phyloP scores from a whole-genome alignment of 2,329 filamentous ascomycete genomes.

The Cucurbitaria berberidis region DNA sequence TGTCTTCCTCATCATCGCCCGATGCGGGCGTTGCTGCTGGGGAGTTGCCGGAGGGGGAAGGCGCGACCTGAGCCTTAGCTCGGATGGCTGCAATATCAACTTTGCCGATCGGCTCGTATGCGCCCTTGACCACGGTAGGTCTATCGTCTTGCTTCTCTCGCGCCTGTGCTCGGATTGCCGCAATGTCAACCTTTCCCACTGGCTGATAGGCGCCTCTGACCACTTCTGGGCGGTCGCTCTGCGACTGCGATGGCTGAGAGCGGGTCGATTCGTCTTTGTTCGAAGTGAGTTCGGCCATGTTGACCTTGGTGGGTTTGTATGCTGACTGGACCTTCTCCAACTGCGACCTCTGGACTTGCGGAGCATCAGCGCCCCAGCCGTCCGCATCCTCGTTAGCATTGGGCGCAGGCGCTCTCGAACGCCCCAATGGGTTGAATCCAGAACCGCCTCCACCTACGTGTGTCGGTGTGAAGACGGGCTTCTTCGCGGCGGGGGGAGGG shows the following conservation, averaged over 20 bases:
- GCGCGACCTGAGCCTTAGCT: slow-evolving; percentile 70
- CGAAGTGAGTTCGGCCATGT: slow-evolving; percentile 82
- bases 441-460: slow-evolving; percentile 60
- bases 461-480: slow-evolving; percentile 90
- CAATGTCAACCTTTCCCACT: slow-evolving; percentile 96
- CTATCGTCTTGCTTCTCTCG: slow-evolving; percentile 72
- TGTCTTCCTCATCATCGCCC: slow-evolving; percentile 50
- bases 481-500: slow-evolving; percentile 77
- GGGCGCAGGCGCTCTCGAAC: slow-evolving; percentile 62
- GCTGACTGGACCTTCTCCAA: slow-evolving; percentile 91
- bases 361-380: slow-evolving; percentile 94
- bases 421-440: slow-evolving; percentile 72
- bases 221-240: slow-evolving; percentile 63
- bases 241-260: slow-evolving; percentile 59
- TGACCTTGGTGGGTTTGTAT: slow-evolving; percentile 94
- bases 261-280: slow-evolving; percentile 72
- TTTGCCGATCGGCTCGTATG: slow-evolving; percentile 94
- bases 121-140: slow-evolving; percentile 84
- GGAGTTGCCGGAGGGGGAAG: slow-evolving; percentile 45
- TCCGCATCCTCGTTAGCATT: slow-evolving; percentile 74
- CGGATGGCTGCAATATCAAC: slow-evolving; percentile 96
- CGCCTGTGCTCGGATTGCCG: slow-evolving; percentile 79
- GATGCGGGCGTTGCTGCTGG: slow-evolving; percentile 53
- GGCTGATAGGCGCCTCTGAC: slow-evolving; percentile 90
- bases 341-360: slow-evolving; percentile 83